phyloP scores from a whole-genome alignment of 2,329 filamentous ascomycete genomes.

The Ustulina deusta region DNA sequence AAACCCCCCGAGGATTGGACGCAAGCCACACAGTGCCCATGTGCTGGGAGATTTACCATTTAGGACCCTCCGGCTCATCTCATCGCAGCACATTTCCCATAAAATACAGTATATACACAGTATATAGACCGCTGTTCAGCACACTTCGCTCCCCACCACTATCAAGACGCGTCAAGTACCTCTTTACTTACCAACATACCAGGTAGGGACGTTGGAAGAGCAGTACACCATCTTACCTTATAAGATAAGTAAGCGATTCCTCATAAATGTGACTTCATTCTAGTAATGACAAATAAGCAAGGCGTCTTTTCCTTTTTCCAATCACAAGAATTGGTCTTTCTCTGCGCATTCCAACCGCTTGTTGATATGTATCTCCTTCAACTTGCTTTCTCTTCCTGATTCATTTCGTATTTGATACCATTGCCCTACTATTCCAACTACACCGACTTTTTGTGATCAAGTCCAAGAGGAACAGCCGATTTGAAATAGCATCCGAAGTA shows the following conservation, averaged over 20 bases:
- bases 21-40: not conserved
- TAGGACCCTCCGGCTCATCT: no score
- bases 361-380: not conserved
- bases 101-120: not conserved
- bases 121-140: not conserved
- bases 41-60: not conserved
- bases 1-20: not conserved
- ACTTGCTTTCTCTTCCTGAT: not conserved
- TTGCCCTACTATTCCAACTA: not conserved
- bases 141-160: not conserved
- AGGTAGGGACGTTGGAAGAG: no score
- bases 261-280: constrained; percentile 2
- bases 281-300: not conserved
- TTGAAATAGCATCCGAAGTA: not conserved
- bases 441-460: not conserved
- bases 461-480: not conserved
- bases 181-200: not conserved
- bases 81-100: not conserved
- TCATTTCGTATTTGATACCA: not conserved
- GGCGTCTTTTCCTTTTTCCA: not conserved
- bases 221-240: not conserved
- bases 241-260: not conserved
- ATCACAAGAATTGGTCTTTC: not conserved
- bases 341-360: constrained; percentile 4
- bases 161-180: constrained; percentile 10